Base-by-base conservation (phyloP, 352 stramenopile genomes). In the Phytophthora cactorum region DNA sequence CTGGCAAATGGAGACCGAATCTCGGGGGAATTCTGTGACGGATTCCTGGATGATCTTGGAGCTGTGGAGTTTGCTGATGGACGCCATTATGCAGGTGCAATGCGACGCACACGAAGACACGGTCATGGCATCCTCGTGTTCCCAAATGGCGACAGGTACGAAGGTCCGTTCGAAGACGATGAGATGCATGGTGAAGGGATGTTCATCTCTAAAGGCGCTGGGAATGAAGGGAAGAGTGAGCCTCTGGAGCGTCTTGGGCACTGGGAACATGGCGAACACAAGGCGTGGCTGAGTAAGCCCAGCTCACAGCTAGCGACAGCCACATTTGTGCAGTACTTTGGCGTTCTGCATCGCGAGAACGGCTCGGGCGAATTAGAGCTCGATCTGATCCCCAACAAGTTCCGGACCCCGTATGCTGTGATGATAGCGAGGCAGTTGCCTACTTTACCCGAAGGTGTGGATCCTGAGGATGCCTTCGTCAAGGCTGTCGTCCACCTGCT, bases 121-220 rank as follows among this genome's bases (percentile, higher is more conserved):
- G 93, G 93, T 4, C 59, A 86, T 32, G 93, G 94, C 5, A 77
- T 90, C 31, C 57, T 98, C 12, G 90, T 82, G 2, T 97, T 96
- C 59, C 73, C 86, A 0, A 97, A 93, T 51, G 92, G 93, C 3
- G 95, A 97, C 54, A 78, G 80, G 1, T 98, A 98, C 70, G 89
- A 97, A 69, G 95, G 95, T 5, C 75, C 92, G 36, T 98, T 96
- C 62, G 75, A 87, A 57, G 52, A 95, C 31, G 91, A 96, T 29
- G 74, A 88, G 46, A 90, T 87, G 63, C 84, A 98, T 51, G 95
- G 95, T 2, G 84, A 96, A 38, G 93, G 93, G 8, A 81, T 78
- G 14, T 85, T 79, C 57, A 80, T 84, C 32, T 83, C 78, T 4
- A 77, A 81, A 7, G 34, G 50, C 7, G 38, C 49, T 5, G 55